These are phyloP conservation scores for Metarhizium robertsii DNA, from an alignment of 2,329 filamentous ascomycete species.

Conservation along the genomic window DNA sequence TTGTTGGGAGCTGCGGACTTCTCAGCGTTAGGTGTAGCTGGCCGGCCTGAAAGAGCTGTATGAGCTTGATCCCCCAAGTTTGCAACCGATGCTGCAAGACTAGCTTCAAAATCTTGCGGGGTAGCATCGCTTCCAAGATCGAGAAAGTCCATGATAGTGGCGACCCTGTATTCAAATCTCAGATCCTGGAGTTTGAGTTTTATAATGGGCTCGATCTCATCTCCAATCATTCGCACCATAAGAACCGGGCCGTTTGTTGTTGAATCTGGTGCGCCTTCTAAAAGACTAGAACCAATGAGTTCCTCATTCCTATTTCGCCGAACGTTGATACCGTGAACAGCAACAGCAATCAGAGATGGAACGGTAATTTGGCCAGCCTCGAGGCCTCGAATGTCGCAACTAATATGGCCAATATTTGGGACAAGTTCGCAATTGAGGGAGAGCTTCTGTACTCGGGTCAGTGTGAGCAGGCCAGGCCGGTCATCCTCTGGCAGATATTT, in stretches of 20 bases:
- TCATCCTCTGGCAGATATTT: constrained; percentile 97
- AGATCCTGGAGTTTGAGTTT: constrained; percentile 82
- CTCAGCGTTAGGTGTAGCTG: constrained; percentile 9
- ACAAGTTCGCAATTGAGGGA: constrained; percentile 55
- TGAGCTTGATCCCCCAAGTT: constrained; percentile 61
- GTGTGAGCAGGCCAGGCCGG: constrained; percentile 73
- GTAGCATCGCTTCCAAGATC: constrained; percentile 59
- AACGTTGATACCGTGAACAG: constrained; percentile 53
- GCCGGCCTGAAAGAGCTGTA: constrained; percentile 27
- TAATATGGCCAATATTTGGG: constrained; percentile 56
- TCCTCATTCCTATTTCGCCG: constrained; percentile 60
- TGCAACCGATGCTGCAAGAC: constrained; percentile 70
- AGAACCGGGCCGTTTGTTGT: constrained; percentile 42
- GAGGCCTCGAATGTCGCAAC: constrained; percentile 48
- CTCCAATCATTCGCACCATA: constrained; percentile 83
- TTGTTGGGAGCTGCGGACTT: constrained; percentile 31
- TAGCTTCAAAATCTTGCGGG: constrained; percentile 63
- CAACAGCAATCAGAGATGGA: constrained; percentile 73
- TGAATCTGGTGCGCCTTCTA: constrained; percentile 17
- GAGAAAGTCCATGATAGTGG: constrained; percentile 71
- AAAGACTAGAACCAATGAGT: constrained; percentile 49
- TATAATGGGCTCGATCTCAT: constrained; percentile 86
- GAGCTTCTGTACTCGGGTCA: constrained; percentile 57
- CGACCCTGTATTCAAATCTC: constrained; percentile 80
- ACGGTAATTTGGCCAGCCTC: constrained; percentile 76